phyloP scores from a whole-genome alignment of 306 rosid species.

The Crotalaria pallida region DNA sequence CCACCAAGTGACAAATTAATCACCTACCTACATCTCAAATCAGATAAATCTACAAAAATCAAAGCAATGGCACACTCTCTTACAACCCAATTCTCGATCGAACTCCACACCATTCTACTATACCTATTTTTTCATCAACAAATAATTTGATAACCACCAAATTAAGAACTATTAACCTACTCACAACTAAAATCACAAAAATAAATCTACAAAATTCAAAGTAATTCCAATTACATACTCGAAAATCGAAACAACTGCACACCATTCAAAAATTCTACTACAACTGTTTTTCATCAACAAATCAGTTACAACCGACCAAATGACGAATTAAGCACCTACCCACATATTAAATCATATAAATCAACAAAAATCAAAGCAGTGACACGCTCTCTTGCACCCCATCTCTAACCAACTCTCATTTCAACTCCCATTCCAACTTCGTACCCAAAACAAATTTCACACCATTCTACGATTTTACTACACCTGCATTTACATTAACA shows the following conservation, averaged over 20 bases:
- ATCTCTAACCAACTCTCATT: no score
- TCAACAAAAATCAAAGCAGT: background rate
- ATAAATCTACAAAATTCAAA: no score
- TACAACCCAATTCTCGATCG: background rate
- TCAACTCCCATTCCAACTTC: no score
- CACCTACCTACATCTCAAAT: background rate
- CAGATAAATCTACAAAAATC: background rate
- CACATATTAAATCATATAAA: background rate
- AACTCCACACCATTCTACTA: background rate
- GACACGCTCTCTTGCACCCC: no score
- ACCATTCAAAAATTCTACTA: no score
- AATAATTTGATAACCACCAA: slow-evolving; percentile 1
- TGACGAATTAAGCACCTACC: background rate
- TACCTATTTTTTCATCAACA: slow-evolving; percentile 33
- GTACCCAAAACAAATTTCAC: background rate
- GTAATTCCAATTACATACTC: no score
- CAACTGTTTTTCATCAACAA: slow-evolving; percentile 32
- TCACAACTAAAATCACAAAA: no score
- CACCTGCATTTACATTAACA: slow-evolving; percentile 32
- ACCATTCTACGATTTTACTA: background rate
- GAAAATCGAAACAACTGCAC: no score
- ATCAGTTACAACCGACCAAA: background rate
- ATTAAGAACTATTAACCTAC: no score
- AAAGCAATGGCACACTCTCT: background rate
- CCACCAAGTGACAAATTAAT: background rate